Conservation (phyloP, 495 filamentous ascomycete species). For the Immersiella caudata region DNA sequence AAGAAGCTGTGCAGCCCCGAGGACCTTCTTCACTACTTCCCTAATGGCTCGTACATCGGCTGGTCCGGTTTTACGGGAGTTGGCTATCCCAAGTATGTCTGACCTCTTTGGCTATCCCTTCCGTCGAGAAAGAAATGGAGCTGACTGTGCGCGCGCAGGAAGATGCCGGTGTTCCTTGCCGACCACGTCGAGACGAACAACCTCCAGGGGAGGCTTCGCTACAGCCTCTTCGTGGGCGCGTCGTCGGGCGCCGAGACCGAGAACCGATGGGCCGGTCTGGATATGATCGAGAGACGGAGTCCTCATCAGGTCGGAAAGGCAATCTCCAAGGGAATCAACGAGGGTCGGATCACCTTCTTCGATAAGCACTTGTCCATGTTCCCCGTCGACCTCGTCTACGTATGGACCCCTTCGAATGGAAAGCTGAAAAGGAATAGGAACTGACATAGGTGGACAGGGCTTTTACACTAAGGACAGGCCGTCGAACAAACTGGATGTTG, state of each 20-base stretch:
- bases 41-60: constrained; percentile 79
- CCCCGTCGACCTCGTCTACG: constrained; percentile 80
- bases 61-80: constrained; percentile 93
- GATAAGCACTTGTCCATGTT: constrained; percentile 95
- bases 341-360: constrained; percentile 87
- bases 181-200: constrained; percentile 90
- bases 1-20: constrained; percentile 78
- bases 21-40: constrained; percentile 79
- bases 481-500: constrained; percentile 75
- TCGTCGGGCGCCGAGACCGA: constrained; percentile 90
- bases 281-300: constrained; percentile 86
- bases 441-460: constrained; percentile 42
- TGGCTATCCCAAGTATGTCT: constrained; percentile 81
- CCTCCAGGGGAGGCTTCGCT: constrained; percentile 80
- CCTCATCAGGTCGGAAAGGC: constrained; percentile 93
- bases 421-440: neutral
- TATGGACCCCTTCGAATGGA: constrained; percentile 9
- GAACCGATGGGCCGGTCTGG: constrained; percentile 80
- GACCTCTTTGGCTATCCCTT: neutral
- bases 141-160: constrained; percentile 51
- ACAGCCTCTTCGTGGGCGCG: constrained; percentile 85
- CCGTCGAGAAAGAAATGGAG: constrained; percentile 8
- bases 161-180: constrained; percentile 80
- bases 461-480: constrained; percentile 80
- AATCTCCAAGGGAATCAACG: constrained; percentile 89